phyloP scores from a whole-genome alignment of 2,329 filamentous ascomycete genomes.

The Monilinia laxa region DNA sequence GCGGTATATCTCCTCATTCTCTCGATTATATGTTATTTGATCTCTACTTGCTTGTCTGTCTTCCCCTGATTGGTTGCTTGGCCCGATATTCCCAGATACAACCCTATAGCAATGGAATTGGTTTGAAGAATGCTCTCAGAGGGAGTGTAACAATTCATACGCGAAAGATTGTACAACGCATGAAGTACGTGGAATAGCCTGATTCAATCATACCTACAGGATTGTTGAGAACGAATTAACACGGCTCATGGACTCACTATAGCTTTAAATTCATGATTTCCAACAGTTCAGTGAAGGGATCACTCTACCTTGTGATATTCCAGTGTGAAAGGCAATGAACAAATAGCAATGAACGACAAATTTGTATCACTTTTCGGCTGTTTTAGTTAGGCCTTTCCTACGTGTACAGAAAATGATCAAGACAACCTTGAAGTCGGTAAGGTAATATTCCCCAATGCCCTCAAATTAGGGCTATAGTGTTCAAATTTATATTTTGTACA shows the following conservation, averaged over 20 bases:
- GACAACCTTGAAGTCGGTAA: background rate
- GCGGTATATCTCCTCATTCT: background rate
- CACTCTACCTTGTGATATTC: background rate
- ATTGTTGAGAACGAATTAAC: background rate
- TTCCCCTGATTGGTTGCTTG: background rate
- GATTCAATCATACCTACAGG: background rate
- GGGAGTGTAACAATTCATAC: background rate
- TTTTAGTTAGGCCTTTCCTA: background rate
- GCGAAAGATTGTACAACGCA: background rate
- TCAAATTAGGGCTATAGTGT: background rate
- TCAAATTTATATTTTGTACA: background rate
- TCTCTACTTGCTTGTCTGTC: background rate
- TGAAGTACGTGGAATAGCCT: constrained; percentile 6
- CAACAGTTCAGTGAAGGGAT: background rate
- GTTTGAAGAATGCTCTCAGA: too few species aligned
- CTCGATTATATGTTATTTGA: background rate
- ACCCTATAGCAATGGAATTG: background rate
- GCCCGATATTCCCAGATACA: background rate
- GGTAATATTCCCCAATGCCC: background rate
- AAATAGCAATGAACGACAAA: too few species aligned
- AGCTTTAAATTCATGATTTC: background rate
- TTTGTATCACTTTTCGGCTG: background rate
- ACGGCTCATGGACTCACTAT: background rate
- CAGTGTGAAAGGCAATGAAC: background rate
- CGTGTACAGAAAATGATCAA: background rate